phyloP scores from a whole-genome alignment of 768 basidiomycete genomes.

The Suillus subalutaceus region DNA sequence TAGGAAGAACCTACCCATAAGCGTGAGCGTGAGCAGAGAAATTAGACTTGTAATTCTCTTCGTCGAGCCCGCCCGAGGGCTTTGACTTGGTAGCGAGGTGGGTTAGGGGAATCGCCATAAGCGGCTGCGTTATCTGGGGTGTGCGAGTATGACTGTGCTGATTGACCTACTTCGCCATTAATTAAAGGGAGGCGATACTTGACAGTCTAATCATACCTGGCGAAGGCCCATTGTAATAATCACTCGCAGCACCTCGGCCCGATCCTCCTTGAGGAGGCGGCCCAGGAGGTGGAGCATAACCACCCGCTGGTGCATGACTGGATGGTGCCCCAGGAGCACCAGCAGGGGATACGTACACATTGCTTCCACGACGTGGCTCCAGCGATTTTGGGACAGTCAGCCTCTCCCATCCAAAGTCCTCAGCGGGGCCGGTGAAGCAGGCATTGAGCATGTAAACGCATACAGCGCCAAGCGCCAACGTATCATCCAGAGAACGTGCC shows the following conservation, averaged over 20 bases:
- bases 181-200: neutral
- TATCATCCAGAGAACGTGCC: no score
- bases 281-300: slow-evolving; percentile 3
- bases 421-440: no score
- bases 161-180: slow-evolving; percentile 14
- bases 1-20: slow-evolving; percentile 28
- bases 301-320: slow-evolving; percentile 1
- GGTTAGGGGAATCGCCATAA: slow-evolving; percentile 18
- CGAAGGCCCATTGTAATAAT: slow-evolving; percentile 8
- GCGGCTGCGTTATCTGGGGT: slow-evolving; percentile 21
- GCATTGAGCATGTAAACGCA: no score
- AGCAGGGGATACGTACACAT: no score
- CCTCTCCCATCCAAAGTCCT: no score
- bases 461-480: no score
- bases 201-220: neutral
- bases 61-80: slow-evolving; percentile 9
- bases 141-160: slow-evolving; percentile 22
- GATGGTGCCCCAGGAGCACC: slow-evolving; percentile 1
- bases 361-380: no score
- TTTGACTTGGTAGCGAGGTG: slow-evolving; percentile 13
- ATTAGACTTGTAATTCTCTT: slow-evolving; percentile 21
- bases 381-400: no score
- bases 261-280: slow-evolving; percentile 2
- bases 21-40: slow-evolving; percentile 33
- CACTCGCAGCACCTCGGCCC: slow-evolving; percentile 8